phyloP scores from a whole-genome alignment of 2,329 filamentous ascomycete genomes.

The Rhytidhysteron rufulum region DNA sequence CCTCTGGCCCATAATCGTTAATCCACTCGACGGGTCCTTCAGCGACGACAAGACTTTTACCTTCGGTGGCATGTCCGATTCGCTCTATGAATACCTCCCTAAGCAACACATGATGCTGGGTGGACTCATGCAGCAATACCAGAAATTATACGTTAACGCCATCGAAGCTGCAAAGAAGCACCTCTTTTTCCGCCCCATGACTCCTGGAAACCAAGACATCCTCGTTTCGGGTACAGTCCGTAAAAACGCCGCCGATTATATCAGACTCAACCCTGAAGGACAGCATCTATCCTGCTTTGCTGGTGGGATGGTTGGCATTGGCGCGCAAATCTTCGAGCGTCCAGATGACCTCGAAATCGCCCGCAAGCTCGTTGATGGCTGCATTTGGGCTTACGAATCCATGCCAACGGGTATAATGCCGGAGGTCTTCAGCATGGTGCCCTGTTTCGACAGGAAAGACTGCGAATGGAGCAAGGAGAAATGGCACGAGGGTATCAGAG shows the following conservation, averaged over 20 bases:
- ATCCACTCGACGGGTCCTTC: constrained; percentile 26
- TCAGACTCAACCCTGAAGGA: constrained; percentile 40
- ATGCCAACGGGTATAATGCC: constrained; percentile 54
- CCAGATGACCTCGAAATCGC: constrained; percentile 48
- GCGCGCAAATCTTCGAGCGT: constrained; percentile 49
- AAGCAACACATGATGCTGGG: constrained; percentile 72
- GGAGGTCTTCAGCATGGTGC: constrained; percentile 43
- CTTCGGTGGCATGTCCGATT: constrained; percentile 55
- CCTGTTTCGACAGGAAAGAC: constrained; percentile 38
- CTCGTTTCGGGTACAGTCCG: constrained; percentile 63
- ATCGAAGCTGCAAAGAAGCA: constrained; percentile 66
- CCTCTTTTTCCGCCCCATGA: constrained; percentile 75
- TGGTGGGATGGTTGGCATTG: constrained; percentile 54
- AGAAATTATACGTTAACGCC: constrained; percentile 65
- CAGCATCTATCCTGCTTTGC: constrained; percentile 54
- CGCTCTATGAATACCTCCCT: constrained; percentile 56
- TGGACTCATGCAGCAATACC: constrained; percentile 69
- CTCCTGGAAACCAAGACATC: constrained; percentile 63
- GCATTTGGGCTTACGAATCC: constrained; percentile 52
- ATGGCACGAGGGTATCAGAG: constrained; percentile 40
- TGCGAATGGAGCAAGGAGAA: constrained; percentile 42
- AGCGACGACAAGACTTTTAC: constrained; percentile 40
- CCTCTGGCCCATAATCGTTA: constrained; percentile 33
- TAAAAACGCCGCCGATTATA: constrained; percentile 41
- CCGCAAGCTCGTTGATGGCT: constrained; percentile 51